Evolutionary conservation across 2,329 filamentous ascomycete species (phyloP).

Genomic region (Cordyceps fumosorosea): DNA sequence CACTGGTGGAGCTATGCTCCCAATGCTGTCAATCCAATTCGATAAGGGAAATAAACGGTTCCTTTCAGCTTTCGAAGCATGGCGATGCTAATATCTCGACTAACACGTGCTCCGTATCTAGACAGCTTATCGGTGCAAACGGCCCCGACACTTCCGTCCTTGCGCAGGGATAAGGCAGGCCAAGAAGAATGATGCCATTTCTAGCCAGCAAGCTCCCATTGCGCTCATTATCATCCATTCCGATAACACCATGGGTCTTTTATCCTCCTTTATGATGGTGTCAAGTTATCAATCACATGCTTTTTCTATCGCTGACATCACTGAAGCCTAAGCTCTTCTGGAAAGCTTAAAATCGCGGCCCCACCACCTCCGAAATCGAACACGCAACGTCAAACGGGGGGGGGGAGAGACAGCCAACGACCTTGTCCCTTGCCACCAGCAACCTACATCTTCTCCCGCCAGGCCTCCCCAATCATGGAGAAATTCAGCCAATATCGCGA

Average conservation of each 20-base stretch:
- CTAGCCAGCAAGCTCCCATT: background rate
- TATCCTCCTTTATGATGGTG: too few species aligned
- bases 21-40: too few species aligned
- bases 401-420: background rate
- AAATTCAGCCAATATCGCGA: constrained; percentile 93
- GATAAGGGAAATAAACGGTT: too few species aligned
- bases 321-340: background rate
- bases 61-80: too few species aligned
- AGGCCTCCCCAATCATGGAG: constrained; percentile 56
- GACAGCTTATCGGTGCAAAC: background rate
- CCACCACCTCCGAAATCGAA: constrained; percentile 1
- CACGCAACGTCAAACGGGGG: background rate
- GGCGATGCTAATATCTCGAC: too few species aligned
- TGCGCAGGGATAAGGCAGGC: background rate
- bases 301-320: background rate
- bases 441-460: background rate
- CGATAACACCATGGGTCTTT: too few species aligned
- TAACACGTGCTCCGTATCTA: too few species aligned
- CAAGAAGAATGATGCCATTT: background rate
- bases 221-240: too few species aligned
- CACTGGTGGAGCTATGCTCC: too few species aligned
- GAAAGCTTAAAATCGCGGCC: constrained; percentile 1
- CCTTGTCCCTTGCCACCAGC: background rate
- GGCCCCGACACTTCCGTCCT: background rate
- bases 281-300: background rate